A percentile compares a stretch with the other conserved stretches of the same genome.
These are phyloP conservation scores for Ogataea methanolica DNA, from an alignment of 805 yeast species.

Conservation along the genomic window DNA sequence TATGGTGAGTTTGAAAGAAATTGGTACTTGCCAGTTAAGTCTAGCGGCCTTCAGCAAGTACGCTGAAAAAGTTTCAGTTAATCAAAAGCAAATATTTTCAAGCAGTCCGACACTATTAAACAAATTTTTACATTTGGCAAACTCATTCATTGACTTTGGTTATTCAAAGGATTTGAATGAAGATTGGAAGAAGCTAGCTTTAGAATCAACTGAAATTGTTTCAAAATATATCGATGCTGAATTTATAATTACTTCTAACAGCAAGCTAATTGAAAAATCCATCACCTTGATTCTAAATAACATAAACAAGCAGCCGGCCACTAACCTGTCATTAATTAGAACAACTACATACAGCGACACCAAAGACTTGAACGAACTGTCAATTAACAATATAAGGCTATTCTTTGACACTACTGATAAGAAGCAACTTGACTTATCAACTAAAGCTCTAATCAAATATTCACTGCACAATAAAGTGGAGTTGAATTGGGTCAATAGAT, in stretches of 20 bases:
- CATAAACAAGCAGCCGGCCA: slow-evolving; percentile 19
- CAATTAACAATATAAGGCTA: slow-evolving; percentile 42
- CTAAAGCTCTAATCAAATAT: slow-evolving; percentile 47
- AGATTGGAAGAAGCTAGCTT: slow-evolving; percentile 44
- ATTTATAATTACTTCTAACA: slow-evolving; percentile 11
- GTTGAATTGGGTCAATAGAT: slow-evolving; percentile 46
- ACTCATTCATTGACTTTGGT: slow-evolving; percentile 23
- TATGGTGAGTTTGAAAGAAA: slow-evolving; percentile 53
- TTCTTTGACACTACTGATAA: slow-evolving; percentile 62
- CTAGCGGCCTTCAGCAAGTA: slow-evolving; percentile 31
- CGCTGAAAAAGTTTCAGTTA: slow-evolving; percentile 22
- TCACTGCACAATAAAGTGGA: slow-evolving; percentile 28
- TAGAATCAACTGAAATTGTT: slow-evolving; percentile 36
- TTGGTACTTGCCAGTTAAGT: slow-evolving; percentile 48
- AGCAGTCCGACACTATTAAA: slow-evolving; percentile 42
- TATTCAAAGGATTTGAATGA: not conserved
- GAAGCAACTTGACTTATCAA: slow-evolving; percentile 54
- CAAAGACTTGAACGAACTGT: slow-evolving; percentile 7
- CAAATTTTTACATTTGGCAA: slow-evolving; percentile 31
- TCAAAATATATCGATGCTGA: slow-evolving; percentile 26
- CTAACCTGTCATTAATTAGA: slow-evolving; percentile 14
- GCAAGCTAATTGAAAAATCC: slow-evolving; percentile 24
- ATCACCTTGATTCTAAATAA: slow-evolving; percentile 37
- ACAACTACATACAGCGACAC: slow-evolving; percentile 5
- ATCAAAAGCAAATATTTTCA: slow-evolving; percentile 32